Conservation (phyloP, 306 rosid genomes). For the Quercus suber region DNA sequence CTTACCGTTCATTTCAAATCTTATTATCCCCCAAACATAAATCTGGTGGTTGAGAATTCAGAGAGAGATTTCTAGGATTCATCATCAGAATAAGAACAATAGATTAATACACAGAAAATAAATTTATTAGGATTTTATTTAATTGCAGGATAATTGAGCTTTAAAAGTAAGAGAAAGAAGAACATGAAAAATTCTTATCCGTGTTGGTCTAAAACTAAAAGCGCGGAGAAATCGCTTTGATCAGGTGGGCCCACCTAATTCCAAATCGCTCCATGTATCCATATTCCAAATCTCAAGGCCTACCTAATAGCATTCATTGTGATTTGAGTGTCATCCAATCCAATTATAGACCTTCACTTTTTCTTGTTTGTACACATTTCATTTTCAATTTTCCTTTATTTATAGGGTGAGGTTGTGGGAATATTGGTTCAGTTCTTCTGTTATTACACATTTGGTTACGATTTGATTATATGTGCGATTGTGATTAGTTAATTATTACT, state of each 20-base stretch:
- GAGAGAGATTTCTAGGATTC: background rate
- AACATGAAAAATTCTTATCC: background rate
- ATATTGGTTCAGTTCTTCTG: no score
- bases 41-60: background rate
- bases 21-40: background rate
- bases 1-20: background rate
- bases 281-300: background rate
- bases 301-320: background rate
- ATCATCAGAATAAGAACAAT: background rate
- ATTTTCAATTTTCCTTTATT: background rate
- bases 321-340: background rate
- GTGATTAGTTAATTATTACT: no score
- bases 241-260: background rate
- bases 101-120: background rate
- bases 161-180: background rate
- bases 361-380: background rate
- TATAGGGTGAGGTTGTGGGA: no score
- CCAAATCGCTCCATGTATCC: background rate
- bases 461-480: no score
- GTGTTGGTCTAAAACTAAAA: constrained; percentile 9
- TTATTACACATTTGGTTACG: no score
- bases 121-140: background rate
- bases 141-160: background rate
- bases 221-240: constrained; percentile 11
- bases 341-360: background rate